Conservation (phyloP, 352 stramenopile genomes). For the Pythium diclinum region DNA sequence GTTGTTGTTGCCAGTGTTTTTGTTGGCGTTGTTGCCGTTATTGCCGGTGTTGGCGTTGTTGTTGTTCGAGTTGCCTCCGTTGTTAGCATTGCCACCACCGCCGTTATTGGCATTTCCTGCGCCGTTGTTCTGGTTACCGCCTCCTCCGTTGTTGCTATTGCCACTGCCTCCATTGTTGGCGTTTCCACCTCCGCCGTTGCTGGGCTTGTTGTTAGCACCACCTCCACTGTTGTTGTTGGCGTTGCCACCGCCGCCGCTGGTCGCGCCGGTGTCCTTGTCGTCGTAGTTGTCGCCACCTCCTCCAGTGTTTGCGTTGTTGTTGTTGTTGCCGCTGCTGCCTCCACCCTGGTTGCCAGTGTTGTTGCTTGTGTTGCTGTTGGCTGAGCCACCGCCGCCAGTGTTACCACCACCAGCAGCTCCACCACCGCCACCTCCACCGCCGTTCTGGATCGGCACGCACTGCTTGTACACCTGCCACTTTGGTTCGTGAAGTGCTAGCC, state of each 20-base stretch:
- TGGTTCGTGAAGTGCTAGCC: slow-evolving; percentile 33
- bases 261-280: slow-evolving; percentile 1
- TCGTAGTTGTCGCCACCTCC: slow-evolving; percentile 2
- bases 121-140: background rate
- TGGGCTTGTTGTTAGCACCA: slow-evolving; percentile 3
- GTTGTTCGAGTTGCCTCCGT: background rate
- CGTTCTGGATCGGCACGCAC: slow-evolving; percentile 26
- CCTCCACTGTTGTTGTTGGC: background rate
- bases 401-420: background rate
- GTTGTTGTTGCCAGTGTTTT: background rate
- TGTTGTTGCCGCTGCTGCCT: background rate
- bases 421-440: slow-evolving; percentile 3
- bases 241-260: background rate
- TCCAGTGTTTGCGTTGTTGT: background rate
- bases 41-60: background rate
- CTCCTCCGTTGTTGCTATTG: background rate
- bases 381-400: background rate
- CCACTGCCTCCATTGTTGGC: background rate
- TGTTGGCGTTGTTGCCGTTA: slow-evolving; percentile 7
- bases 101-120: background rate
- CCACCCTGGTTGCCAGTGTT: slow-evolving; percentile 1
- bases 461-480: slow-evolving; percentile 39
- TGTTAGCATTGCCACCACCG: slow-evolving; percentile 1
- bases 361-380: slow-evolving; percentile 4
- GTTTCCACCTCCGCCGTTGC: background rate